These are phyloP conservation scores for Pneumocystis jirovecii DNA, from an alignment of 1,139 yeast species.

Conservation along the genomic window DNA sequence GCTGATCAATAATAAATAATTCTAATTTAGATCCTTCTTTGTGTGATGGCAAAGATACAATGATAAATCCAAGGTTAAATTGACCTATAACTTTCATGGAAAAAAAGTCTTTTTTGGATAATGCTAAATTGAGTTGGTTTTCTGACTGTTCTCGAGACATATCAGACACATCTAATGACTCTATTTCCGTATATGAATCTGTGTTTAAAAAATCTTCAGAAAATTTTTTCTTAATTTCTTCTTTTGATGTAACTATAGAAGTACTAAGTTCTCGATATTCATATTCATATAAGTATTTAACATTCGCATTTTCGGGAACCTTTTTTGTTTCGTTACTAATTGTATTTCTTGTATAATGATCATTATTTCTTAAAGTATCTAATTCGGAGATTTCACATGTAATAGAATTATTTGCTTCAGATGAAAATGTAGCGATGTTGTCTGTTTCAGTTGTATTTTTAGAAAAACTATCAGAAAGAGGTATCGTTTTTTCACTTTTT, in stretches of 20 bases:
- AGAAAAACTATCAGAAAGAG: background rate
- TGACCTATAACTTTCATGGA: slow-evolving; percentile 77
- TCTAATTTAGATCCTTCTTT: slow-evolving; percentile 30
- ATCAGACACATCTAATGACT: slow-evolving; percentile 12
- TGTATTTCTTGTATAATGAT: background rate
- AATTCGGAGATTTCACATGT: background rate
- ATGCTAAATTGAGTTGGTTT: slow-evolving; percentile 36
- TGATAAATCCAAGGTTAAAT: slow-evolving; percentile 78
- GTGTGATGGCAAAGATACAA: slow-evolving; percentile 38
- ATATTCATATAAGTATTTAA: background rate
- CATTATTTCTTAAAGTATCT: background rate
- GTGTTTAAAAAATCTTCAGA: background rate
- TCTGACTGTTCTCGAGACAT: slow-evolving; percentile 37
- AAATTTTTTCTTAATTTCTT: background rate
- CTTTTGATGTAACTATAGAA: background rate
- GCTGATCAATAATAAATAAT: slow-evolving; percentile 84
- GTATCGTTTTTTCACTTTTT: background rate
- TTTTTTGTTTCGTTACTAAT: background rate
- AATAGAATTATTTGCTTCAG: background rate
- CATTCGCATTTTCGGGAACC: background rate
- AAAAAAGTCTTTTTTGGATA: slow-evolving; percentile 48
- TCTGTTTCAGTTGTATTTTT: background rate
- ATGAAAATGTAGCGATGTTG: background rate
- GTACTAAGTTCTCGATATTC: background rate
- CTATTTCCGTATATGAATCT: background rate